A percentile compares a stretch with the other conserved stretches of the same genome.
phyloP scores from a whole-genome alignment of 1,284 basidiomycete species.

The Trametes versicolor region DNA sequence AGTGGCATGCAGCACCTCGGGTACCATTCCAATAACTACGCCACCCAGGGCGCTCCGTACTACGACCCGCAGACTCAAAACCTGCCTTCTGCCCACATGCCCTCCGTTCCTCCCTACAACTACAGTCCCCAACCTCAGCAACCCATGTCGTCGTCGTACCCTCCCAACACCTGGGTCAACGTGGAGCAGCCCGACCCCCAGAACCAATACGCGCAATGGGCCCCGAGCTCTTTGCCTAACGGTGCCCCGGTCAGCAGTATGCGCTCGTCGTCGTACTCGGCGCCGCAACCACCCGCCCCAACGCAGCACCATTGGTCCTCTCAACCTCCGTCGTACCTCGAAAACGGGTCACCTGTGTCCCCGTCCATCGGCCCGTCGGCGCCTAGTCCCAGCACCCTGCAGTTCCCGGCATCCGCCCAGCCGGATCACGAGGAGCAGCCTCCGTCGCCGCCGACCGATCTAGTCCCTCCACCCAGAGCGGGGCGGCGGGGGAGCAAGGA shows the following conservation, averaged over 20 bases:
- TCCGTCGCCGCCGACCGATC: constrained; percentile 50
- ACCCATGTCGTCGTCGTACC: constrained; percentile 51
- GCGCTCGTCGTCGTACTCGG: constrained; percentile 57
- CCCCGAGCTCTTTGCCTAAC: constrained; percentile 45
- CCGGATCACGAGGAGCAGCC: constrained; percentile 36
- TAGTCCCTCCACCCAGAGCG: constrained; percentile 72
- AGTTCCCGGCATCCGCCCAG: constrained; percentile 32
- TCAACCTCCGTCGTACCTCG: constrained; percentile 42
- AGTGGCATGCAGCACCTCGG: constrained; percentile 35
- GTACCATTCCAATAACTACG: constrained; percentile 42
- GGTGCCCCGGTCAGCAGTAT: constrained; percentile 54
- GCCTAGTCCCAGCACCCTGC: constrained; percentile 33
- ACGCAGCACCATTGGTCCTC: constrained; percentile 44
- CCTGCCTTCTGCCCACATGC: constrained; percentile 52
- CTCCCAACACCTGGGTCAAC: constrained; percentile 58
- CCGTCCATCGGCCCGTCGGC: constrained; percentile 35
- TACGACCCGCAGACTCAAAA: constrained; percentile 57
- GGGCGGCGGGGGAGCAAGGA: constrained; percentile 57
- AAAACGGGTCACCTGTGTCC: constrained; percentile 32
- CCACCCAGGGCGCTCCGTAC: constrained; percentile 51
- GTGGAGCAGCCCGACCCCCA: constrained; percentile 48
- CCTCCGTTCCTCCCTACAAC: constrained; percentile 42
- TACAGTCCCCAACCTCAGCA: constrained; percentile 53
- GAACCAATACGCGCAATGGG: constrained; percentile 52
- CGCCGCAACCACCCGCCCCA: constrained; percentile 42